phyloP scores from a whole-genome alignment of 2,329 filamentous ascomycete genomes.

The Exserohilum rostratum region DNA sequence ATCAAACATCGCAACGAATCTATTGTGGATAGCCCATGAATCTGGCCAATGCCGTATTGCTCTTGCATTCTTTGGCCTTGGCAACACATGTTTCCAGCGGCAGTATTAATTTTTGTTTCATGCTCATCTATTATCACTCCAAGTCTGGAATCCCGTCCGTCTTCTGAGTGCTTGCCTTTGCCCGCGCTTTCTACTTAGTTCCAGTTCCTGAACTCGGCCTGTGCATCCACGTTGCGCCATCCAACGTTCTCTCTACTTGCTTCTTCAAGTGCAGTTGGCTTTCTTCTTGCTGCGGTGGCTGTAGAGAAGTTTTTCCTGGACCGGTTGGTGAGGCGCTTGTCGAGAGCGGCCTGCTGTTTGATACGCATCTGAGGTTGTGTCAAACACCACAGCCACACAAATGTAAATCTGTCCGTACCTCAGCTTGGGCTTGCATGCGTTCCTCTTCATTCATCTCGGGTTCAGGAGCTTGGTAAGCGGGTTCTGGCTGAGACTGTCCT shows the following conservation, averaged over 20 bases:
- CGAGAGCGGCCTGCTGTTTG: conserved; percentile 37
- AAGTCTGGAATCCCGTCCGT: too few relatives aligned
- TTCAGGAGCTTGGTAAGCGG: conserved; percentile 22
- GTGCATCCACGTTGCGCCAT: conserved; percentile 38
- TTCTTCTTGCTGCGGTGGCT: conserved; percentile 22
- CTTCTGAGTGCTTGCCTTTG: too few relatives aligned
- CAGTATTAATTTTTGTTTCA: not conserved
- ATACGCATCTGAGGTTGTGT: conserved; percentile 34
- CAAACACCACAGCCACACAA: not conserved
- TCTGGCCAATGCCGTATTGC: too few relatives aligned
- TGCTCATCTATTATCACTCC: too few relatives aligned
- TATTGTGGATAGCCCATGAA: too few relatives aligned
- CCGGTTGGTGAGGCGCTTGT: conserved; percentile 32
- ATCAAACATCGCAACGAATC: too few relatives aligned
- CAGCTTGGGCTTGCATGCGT: conserved; percentile 28
- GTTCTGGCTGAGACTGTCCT: conserved; percentile 25
- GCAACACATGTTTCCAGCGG: not conserved
- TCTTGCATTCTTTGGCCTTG: too few relatives aligned
- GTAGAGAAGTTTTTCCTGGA: conserved; percentile 22
- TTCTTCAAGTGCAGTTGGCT: conserved; percentile 35
- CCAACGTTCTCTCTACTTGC: conserved; percentile 40
- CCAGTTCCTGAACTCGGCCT: conserved; percentile 34
- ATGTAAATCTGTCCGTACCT: conserved; percentile 20
- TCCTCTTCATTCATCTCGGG: conserved; percentile 32
- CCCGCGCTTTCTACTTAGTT: conserved; percentile 26